Conservation (phyloP, 2,329 filamentous ascomycete species). For the Zymoseptoria crescenta region DNA sequence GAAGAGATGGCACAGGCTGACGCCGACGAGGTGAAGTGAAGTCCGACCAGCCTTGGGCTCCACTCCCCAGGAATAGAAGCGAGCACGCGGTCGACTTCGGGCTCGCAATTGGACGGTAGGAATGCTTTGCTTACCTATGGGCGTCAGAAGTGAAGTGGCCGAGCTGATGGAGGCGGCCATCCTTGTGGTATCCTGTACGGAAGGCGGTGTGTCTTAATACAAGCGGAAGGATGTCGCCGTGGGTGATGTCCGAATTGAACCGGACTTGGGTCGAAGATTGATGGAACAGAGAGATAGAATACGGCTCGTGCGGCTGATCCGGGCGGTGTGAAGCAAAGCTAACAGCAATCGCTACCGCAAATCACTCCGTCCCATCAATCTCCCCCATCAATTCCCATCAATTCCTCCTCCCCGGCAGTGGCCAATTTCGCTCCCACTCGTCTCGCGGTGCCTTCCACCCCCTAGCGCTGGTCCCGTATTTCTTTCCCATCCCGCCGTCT, state of each 20-base stretch:
- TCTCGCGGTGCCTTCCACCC: background rate
- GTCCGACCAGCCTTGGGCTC: too few relatives aligned
- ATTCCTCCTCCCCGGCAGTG: background rate
- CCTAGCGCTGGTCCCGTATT: slow-evolving; percentile 3
- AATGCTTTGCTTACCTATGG: slow-evolving; percentile 23
- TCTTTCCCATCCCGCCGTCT: slow-evolving; percentile 1
- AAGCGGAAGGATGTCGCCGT: too few relatives aligned
- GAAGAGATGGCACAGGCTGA: background rate
- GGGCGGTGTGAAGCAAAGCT: background rate
- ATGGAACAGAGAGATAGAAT: too few relatives aligned
- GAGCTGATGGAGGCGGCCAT: slow-evolving; percentile 8
- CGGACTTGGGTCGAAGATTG: too few relatives aligned
- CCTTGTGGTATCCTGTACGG: background rate
- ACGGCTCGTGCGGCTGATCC: too few relatives aligned
- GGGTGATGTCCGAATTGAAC: too few relatives aligned
- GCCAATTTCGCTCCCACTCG: background rate
- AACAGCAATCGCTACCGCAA: background rate
- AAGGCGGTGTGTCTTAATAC: too few relatives aligned
- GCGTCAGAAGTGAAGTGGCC: slow-evolving; percentile 24
- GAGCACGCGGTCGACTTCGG: slow-evolving; percentile 17
- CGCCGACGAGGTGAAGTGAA: background rate
- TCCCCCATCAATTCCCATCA: background rate
- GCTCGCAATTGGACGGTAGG: slow-evolving; percentile 15
- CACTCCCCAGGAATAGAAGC: background rate
- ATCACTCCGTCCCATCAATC: background rate